Percentiles rank a stretch among this genome's conserved stretches.
Conservation (phyloP, 225 moss, liverwort and hornwort species). For the Polytrichum commune region DNA sequence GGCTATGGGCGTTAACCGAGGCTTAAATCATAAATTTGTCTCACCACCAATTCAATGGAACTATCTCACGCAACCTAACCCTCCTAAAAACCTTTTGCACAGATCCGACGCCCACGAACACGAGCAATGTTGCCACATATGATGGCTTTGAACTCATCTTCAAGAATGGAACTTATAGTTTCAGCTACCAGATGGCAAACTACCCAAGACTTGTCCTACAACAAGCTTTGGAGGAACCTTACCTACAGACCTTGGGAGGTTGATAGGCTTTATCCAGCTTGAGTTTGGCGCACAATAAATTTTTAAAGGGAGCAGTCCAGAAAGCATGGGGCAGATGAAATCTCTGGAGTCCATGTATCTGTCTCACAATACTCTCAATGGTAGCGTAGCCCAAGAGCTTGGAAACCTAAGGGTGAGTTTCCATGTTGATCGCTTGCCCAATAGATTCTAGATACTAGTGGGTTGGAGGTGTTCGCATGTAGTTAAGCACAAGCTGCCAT, state of each 20-base stretch:
- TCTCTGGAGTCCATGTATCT: conserved; percentile 15
- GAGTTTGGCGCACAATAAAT: conserved; percentile 13
- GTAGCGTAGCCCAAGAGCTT: conserved; percentile 3
- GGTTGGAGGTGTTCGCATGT: too few species aligned
- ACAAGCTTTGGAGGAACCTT: background rate
- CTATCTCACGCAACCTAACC: conserved; percentile 1
- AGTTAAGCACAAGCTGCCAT: too few species aligned
- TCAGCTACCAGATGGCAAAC: background rate
- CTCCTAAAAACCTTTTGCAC: background rate
- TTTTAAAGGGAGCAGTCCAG: conserved; percentile 13
- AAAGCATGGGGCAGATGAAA: background rate
- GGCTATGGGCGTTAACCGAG: conserved; percentile 8
- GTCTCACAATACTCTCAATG: background rate
- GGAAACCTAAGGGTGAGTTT: too few species aligned
- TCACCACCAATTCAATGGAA: background rate
- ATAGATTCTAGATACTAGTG: too few species aligned
- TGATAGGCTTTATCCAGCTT: conserved; percentile 15
- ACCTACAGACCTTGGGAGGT: conserved; percentile 12
- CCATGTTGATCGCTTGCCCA: too few species aligned
- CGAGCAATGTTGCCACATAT: background rate
- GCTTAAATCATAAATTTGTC: conserved; percentile 13
- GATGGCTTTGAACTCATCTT: background rate
- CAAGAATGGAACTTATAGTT: conserved; percentile 6
- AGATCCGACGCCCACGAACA: background rate
- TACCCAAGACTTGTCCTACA: conserved; percentile 19